Evolutionary conservation across 768 basidiomycete genomes (phyloP), one percentile per base, ranked within the genome.

Genomic region (Kwoniella bestiolae): DNA sequence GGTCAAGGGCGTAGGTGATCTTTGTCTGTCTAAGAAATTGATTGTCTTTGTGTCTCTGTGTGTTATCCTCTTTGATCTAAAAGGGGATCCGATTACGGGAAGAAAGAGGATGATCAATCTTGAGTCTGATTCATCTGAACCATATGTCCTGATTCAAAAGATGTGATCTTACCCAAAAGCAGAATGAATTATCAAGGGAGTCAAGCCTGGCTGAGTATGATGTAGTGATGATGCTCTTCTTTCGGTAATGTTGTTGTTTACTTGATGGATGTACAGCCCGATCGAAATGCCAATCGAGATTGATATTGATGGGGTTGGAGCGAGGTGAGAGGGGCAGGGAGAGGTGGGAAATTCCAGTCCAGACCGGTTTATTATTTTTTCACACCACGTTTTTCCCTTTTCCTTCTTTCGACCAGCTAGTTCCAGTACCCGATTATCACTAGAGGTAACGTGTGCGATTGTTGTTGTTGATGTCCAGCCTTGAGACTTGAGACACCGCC

Each of bases 321-420:
- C 41, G 41, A 44, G n/a, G n/a, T n/a, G n/a, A n/a, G n/a, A n/a
- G n/a, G n/a, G n/a, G n/a, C n/a, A n/a, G 45, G 45, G n/a, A 11
- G 45, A 8, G 23, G 8, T 11, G n/a, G 6, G 5, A 47, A 47
- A 56, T 56, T 56, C 55, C 32, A 38, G 32, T 35, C 31, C 55
- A n/a, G 55, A 56, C 55, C 28, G 55, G 55, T n/a, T n/a, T n/a
- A n/a, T n/a, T n/a, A n/a, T 53, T 32, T 34, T 47, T 26, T 31
- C 50, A 28, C 14, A 32, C 2, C 50, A 51, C 50, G 50, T 51
- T 51, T 51, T 26, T 8, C 46, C 9, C n/a, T 21, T 49, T 21
- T 26, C 11, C 29, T 11, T 51, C 26, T 51, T 26, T 28, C 50
- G 4, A 26, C 25, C 23, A 11, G 23, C 50, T 28, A 16, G n/a